phyloP scores from a whole-genome alignment of 768 basidiomycete genomes.

The Hypholoma fasciculare region DNA sequence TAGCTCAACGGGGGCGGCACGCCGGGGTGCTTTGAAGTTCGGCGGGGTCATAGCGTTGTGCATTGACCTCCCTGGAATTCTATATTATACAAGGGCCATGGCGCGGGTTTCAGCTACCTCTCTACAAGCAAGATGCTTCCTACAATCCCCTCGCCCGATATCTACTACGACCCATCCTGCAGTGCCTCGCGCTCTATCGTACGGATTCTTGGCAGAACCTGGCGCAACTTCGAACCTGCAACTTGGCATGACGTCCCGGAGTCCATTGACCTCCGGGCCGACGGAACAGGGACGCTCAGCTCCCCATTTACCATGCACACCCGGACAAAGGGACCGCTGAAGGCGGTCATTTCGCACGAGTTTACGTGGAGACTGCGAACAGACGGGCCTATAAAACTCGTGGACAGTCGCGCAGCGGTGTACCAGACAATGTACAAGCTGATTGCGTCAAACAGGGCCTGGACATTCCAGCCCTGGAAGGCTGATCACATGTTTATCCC shows the following conservation, averaged over 20 bases:
- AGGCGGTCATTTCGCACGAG: not conserved
- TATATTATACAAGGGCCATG: too few species aligned
- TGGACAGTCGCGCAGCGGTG: conserved; percentile 5
- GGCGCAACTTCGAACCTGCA: conserved; percentile 1
- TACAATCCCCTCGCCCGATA: conserved; percentile 2
- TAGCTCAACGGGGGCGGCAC: too few species aligned
- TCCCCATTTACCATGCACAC: not conserved
- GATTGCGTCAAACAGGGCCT: conserved; percentile 3
- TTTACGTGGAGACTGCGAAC: conserved; percentile 9
- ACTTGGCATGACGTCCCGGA: conserved; percentile 2
- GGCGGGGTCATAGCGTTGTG: too few species aligned
- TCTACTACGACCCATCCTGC: conserved; percentile 5
- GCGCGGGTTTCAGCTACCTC: too few species aligned
- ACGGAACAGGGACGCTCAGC: conserved; percentile 7
- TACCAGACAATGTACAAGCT: conserved; percentile 8
- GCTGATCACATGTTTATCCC: conserved; percentile 3
- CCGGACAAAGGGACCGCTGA: not conserved
- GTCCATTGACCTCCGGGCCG: conserved; percentile 4
- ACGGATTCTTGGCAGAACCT: conserved; percentile 2
- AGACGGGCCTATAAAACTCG: conserved; percentile 9
- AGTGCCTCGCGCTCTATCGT: conserved; percentile 5
- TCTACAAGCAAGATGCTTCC: not conserved
- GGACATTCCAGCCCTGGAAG: conserved; percentile 8
- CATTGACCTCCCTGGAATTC: too few species aligned
- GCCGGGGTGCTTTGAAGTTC: too few species aligned